Conservation (phyloP, 2,329 filamentous ascomycete genomes). For the Ceratocystis huliohia region DNA sequence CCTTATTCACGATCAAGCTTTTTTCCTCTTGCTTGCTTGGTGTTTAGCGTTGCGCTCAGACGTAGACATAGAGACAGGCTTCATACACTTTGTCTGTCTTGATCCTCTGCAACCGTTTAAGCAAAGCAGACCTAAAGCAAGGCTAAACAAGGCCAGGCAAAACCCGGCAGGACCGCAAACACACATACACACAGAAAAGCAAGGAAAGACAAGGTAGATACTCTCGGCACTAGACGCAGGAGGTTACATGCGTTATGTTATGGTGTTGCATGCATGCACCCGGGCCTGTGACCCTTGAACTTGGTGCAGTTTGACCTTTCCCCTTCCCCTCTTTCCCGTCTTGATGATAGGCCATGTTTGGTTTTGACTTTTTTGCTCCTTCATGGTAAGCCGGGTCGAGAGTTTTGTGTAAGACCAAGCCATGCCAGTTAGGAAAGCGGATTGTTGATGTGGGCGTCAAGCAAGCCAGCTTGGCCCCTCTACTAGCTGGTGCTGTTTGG, state of each 20-base stretch:
- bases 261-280: slow-evolving; percentile 3
- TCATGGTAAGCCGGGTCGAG: neutral
- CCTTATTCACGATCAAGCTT: neutral
- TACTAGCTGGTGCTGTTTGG: neutral
- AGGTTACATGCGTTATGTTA: slow-evolving; percentile 5
- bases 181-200: too few relatives aligned
- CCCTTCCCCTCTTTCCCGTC: neutral
- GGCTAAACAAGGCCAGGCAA: too few relatives aligned
- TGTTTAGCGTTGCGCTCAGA: slow-evolving; percentile 7
- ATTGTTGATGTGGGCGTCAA: too few relatives aligned
- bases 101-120: neutral
- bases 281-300: neutral
- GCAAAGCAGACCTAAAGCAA: neutral
- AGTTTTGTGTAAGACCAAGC: neutral
- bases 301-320: slow-evolving; percentile 4
- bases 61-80: neutral
- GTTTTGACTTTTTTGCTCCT: slow-evolving; percentile 7
- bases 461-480: too few relatives aligned
- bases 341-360: neutral
- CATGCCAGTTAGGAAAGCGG: too few relatives aligned
- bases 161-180: too few relatives aligned
- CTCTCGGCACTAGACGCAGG: slow-evolving; percentile 5
- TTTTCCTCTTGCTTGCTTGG: neutral
- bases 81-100: neutral
- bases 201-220: too few relatives aligned